A percentile compares a stretch with the other conserved stretches of the same genome.
phyloP scores from a whole-genome alignment of 352 stramenopile species.

The Phytophthora pistaciae region DNA sequence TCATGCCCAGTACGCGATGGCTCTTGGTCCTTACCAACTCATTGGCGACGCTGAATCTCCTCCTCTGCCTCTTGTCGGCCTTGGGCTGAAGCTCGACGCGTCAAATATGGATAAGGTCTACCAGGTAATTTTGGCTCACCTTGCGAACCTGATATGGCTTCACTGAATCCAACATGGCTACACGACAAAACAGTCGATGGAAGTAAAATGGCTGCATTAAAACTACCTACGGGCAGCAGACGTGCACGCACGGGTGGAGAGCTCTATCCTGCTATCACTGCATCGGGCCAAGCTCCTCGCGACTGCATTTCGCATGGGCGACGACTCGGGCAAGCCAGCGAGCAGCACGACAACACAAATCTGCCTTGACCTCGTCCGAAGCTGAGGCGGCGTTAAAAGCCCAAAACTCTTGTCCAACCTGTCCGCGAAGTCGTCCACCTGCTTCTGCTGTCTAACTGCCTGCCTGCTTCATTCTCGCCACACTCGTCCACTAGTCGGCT shows the following conservation, averaged over 20 bases:
- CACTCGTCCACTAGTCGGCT: neutral
- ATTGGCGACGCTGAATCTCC: constrained; percentile 5
- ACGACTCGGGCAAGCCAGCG: constrained; percentile 3
- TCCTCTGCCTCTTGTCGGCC: constrained; percentile 24
- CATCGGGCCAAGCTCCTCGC: constrained; percentile 10
- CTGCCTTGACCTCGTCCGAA: neutral
- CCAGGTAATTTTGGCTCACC: constrained; percentile 38
- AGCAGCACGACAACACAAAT: neutral
- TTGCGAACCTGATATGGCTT: constrained; percentile 33
- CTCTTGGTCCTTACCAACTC: neutral
- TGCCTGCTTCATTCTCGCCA: constrained; percentile 3
- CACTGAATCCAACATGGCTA: constrained; percentile 4
- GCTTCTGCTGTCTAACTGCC: constrained; percentile 6
- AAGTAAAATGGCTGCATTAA: constrained; percentile 44
- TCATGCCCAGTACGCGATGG: constrained; percentile 17
- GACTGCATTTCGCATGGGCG: constrained; percentile 14
- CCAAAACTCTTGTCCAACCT: neutral
- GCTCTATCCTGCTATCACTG: constrained; percentile 23
- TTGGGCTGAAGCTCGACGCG: too few relatives aligned
- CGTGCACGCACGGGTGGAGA: constrained; percentile 19
- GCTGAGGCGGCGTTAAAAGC: constrained; percentile 2
- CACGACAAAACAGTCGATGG: neutral
- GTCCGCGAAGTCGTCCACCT: neutral
- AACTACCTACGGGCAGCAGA: constrained; percentile 41
- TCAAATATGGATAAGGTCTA: constrained; percentile 16